phyloP scores from a whole-genome alignment of 2,329 filamentous ascomycete genomes.

The Paecilomyces sp. region DNA sequence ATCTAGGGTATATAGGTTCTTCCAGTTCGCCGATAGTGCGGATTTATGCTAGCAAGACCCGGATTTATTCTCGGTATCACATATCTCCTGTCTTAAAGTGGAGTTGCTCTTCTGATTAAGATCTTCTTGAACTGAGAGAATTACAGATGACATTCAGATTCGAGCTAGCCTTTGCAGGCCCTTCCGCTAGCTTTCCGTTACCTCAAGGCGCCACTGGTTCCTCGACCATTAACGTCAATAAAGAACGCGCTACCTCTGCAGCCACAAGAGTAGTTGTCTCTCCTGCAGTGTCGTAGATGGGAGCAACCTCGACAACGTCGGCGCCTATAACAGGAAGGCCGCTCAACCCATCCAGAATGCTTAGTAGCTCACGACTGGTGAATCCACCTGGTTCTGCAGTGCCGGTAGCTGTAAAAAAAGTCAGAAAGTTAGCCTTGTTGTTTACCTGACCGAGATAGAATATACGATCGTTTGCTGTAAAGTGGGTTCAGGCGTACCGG shows the following conservation, averaged over 20 bases:
- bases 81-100: no score
- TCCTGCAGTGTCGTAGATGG: constrained; percentile 48
- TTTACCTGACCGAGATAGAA: neutral
- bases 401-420: constrained; percentile 37
- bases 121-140: no score
- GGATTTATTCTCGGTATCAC: no score
- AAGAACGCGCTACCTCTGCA: constrained; percentile 47
- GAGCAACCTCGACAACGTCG: constrained; percentile 51
- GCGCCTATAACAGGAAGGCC: constrained; percentile 47
- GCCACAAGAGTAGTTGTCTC: constrained; percentile 49
- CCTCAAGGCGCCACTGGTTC: neutral
- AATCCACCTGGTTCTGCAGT: constrained; percentile 51
- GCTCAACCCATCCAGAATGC: constrained; percentile 45
- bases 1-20: no score
- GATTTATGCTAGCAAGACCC: no score
- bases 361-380: constrained; percentile 48
- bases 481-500: constrained; percentile 23
- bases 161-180: neutral
- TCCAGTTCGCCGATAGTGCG: no score
- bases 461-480: neutral
- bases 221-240: constrained; percentile 38
- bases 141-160: no score
- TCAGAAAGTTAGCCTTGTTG: neutral
- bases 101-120: no score
- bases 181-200: neutral